Evolutionary conservation across 1,139 yeast species (phyloP), one percentile per base, ranked within the genome.

Genomic region (Nakaseomyces nivariensis): DNA sequence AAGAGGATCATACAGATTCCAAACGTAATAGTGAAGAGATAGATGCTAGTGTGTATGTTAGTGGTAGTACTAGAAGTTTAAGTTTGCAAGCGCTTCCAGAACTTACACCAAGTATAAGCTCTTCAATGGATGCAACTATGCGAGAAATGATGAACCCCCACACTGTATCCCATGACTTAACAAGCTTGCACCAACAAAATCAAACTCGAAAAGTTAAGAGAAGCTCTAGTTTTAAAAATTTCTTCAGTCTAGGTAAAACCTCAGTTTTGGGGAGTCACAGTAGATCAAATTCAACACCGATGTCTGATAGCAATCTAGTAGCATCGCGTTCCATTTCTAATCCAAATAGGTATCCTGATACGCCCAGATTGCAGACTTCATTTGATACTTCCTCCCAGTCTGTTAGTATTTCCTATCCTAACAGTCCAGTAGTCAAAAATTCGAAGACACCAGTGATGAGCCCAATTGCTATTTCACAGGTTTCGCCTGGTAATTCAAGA

Each of bases 11-110:
- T 37, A 50, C 46, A 13, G 47, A 17, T 11, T 42, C n/a, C 26
- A 42, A 11, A 26, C 41, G 17, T 36, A 29, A 38, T 45, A 10
- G 36, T 48, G 11, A 26, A 13, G 31, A 38, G 31, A 10, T 38
- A 5, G 59, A 54, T 38, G 60, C 60, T 48, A 52, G 54, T 31
- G 52, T 57, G 6, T 59, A 61, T 49, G 50, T 56, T 8, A 53
- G 56, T 43, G 65, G 64, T 9, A 54, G 56, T 45, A 59, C 57
- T n/a, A 54, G 62, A 3, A 49, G 59, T 4, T 45, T 61, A 24
- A 55, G 54, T 42, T 36, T 59, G 22, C 58, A 59, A 45, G 45
- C 48, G 37, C 48, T 59, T 36, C 62, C 63, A n/a, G 53, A 56
- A 45, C 49, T 54, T 42, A 37, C 54, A 4, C 56, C 59, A 7